phyloP scores from a whole-genome alignment of 2,329 filamentous ascomycete species.

The Hymenoscyphus infarciens region DNA sequence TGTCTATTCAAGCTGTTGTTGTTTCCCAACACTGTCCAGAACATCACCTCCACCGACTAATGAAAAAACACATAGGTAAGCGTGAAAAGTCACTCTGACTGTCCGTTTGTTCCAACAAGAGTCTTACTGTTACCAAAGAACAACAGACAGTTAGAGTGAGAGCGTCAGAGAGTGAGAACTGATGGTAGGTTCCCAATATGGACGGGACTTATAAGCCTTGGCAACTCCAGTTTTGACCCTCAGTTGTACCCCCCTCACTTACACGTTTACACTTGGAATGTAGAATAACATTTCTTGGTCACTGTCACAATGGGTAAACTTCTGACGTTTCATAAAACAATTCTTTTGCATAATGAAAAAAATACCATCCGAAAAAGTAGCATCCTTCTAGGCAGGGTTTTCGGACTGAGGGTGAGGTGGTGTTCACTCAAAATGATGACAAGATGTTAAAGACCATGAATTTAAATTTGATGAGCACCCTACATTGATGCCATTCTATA shows the following conservation, averaged over 20 bases:
- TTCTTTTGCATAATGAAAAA: too few relatives aligned
- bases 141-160: neutral
- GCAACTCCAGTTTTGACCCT: neutral
- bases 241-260: neutral
- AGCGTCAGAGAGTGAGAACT: neutral
- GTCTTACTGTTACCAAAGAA: neutral
- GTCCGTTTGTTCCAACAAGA: neutral
- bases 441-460: neutral
- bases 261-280: neutral
- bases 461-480: neutral
- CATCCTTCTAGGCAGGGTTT: too few relatives aligned
- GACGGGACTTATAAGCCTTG: neutral
- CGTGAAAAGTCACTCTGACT: too few relatives aligned
- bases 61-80: too few relatives aligned
- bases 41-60: too few relatives aligned
- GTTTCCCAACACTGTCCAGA: too few relatives aligned
- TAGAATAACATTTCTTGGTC: neutral
- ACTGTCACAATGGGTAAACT: neutral
- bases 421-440: neutral
- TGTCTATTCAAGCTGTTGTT: too few relatives aligned
- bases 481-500: slow-evolving; percentile 14
- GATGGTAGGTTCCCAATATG: too few relatives aligned
- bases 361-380: too few relatives aligned
- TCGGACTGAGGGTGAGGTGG: too few relatives aligned
- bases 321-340: too few relatives aligned